Evolutionary conservation across 225 moss, liverwort and hornwort species (phyloP), one percentile per base, ranked within the genome.

Genomic region (Rhytidiadelphus loreus): DNA sequence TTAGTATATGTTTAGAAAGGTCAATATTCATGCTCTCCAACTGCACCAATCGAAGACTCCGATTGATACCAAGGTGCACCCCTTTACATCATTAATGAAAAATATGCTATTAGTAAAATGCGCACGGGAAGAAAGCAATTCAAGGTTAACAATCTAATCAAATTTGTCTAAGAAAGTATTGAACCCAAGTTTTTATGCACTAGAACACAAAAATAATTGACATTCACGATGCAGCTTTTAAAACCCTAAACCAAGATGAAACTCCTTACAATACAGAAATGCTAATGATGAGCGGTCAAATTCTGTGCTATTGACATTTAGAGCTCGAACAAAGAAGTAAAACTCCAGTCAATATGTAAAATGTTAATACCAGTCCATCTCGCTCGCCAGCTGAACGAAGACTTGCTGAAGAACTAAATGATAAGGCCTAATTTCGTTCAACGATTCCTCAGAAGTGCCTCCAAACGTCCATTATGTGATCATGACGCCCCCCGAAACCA

Each of bases 331-430:
- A 80, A 75, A 84, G 43, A 16, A 43, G 73, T 12, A 10, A 56
- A 48, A 85, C 46, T 32, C 39, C 82, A 82, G 43, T 52, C 44
- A 72, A 30, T 25, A 28, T 50, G 80, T 33, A 35, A 60, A 44
- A 72, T 41, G 29, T n/a, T 65, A 37, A 37, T 88, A 92, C 90
- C 90, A 90, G 74, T 79, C 59, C 74, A 90, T 86, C 58, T 44
- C 50, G 53, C 85, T 88, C 58, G 73, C 88, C 90, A 90, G 86
- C 83, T 86, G 66, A 86, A 77, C 79, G 44, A 43, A 91, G 71
- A 58, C 78, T 90, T 55, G 62, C 73, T 33, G 84, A 84, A 81
- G 65, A 87, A 71, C 61, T 68, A 56, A 82, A 86, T 73, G n/a
- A 90, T 50, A n/a, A 83, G 83, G 65, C 74, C 61, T n/a, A 68